Base-by-base conservation (phyloP, 768 basidiomycete genomes). In the Kwoniella europaea region DNA sequence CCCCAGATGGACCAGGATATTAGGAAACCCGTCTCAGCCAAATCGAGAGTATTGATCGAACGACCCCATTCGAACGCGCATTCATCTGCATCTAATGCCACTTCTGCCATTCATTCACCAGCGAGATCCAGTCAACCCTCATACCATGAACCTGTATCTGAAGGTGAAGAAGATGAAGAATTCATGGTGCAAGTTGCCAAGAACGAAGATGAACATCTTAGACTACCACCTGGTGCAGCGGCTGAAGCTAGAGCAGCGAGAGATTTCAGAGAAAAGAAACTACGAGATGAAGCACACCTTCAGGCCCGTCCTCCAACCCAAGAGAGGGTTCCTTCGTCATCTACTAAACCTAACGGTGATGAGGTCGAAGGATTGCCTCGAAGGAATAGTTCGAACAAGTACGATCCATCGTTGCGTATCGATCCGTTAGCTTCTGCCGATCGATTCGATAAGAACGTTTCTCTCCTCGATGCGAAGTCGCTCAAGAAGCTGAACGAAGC, bases 1-100 rank as follows among this genome's bases (percentile, higher is more conserved):
- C 95, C 95, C 5, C 95, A 98, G 82, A 97, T 98, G 95, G 95
- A 97, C 69, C 71, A 71, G 69, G 93, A 98, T 79, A 98, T 98
- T 78, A 88, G 94, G 59, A 98, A 98, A 82, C 94, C 94, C 3
- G 91, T 91, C 69, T 92, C 90, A 90, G 92, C 68, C 89, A 90
- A 79, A 81, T 91, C 80, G 78, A 76, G 82, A 63, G 84, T 84
- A 10, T 71, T 81, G 53, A 85, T 85, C 68, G 83, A 93, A 76
- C 90, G 95, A 13, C 95, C 94, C 12, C 78, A 76, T 73, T 82
- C 79, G 24, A 74, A 74, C 55, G 74, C 69, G 57, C 79, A 74
- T 24, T 77, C 76, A n/a, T 80, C 79, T 24, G 71, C 80, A 84
- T 35, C 82, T 74, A 52, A 79, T 63, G 79, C 84, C 24, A 77